Percentiles rank a stretch among this genome's conserved stretches.
These are phyloP conservation scores for Ampelocalamus luodianensis DNA, from an alignment of 176 grass and related monocot species.

Conservation along the genomic window DNA sequence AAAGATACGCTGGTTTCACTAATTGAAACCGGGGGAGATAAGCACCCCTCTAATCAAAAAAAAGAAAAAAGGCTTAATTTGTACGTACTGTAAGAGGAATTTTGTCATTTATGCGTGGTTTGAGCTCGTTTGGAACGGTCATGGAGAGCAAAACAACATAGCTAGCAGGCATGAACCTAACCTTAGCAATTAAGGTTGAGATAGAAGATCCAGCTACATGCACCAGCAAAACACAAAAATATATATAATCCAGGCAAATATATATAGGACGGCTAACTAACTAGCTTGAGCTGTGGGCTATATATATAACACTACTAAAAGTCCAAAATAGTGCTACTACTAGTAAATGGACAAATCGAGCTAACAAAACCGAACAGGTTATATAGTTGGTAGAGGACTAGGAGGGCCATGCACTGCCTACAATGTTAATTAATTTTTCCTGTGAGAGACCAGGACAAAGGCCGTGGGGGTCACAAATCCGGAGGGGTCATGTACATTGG, in stretches of 20 bases:
- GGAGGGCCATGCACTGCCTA: constrained; percentile 15
- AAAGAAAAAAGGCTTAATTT: too few species aligned
- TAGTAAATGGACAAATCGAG: neutral
- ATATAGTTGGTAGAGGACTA: constrained; percentile 43
- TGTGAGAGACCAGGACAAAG: constrained; percentile 27
- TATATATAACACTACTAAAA: neutral
- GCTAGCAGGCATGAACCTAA: neutral
- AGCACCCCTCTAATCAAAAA: too few species aligned
- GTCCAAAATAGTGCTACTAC: too few species aligned
- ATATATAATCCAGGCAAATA: neutral
- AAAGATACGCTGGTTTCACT: too few species aligned
- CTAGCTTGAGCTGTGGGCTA: constrained; percentile 10
- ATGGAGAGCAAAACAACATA: neutral
- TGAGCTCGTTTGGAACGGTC: neutral
- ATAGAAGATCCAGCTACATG: neutral
- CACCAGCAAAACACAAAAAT: neutral
- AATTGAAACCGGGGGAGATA: too few species aligned
- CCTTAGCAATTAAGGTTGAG: neutral
- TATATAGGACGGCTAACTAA: constrained; percentile 32
- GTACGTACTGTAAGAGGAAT: too few species aligned
- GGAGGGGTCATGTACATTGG: constrained; percentile 56
- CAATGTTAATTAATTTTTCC: neutral
- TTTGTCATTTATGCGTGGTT: neutral
- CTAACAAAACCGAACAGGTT: constrained; percentile 50
- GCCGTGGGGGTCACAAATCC: constrained; percentile 57